phyloP scores from a whole-genome alignment of 176 grass and related monocot species.

The Oryza officinalis region DNA sequence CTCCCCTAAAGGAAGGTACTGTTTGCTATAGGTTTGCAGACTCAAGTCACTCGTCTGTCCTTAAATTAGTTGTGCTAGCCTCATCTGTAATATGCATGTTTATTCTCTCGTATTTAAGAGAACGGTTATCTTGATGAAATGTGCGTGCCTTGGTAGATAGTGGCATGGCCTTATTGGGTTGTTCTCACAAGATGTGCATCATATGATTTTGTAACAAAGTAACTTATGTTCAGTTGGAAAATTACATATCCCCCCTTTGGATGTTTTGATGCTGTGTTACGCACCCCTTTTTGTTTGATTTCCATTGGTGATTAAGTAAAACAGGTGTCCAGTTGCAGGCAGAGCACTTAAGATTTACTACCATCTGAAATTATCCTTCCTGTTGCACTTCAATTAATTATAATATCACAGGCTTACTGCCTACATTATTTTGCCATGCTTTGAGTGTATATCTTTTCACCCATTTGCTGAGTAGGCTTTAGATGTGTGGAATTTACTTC shows the following conservation, averaged over 20 bases:
- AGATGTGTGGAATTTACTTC: not conserved
- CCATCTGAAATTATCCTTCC: slow-evolving; percentile 4
- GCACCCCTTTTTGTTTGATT: not conserved
- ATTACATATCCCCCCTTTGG: not conserved
- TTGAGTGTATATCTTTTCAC: not conserved
- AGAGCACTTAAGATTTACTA: not conserved
- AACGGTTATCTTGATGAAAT: slow-evolving; percentile 10
- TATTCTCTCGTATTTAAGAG: not conserved
- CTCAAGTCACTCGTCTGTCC: not conserved
- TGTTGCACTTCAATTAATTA: not conserved
- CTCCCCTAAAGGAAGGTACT: not conserved
- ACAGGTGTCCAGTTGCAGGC: not conserved
- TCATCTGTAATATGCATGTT: not conserved
- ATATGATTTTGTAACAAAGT: not conserved
- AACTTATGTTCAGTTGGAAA: not conserved
- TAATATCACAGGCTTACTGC: not conserved
- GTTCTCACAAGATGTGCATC: not conserved
- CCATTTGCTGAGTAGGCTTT: not conserved
- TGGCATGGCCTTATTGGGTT: not conserved
- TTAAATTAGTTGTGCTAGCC: not conserved
- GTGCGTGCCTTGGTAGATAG: not conserved
- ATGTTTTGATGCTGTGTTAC: not conserved
- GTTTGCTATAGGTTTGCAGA: not conserved
- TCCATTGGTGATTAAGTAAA: slow-evolving; percentile 1
- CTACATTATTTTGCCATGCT: not conserved